phyloP scores from a whole-genome alignment of 768 basidiomycete genomes.

The Rhizopogon salebrosus region DNA sequence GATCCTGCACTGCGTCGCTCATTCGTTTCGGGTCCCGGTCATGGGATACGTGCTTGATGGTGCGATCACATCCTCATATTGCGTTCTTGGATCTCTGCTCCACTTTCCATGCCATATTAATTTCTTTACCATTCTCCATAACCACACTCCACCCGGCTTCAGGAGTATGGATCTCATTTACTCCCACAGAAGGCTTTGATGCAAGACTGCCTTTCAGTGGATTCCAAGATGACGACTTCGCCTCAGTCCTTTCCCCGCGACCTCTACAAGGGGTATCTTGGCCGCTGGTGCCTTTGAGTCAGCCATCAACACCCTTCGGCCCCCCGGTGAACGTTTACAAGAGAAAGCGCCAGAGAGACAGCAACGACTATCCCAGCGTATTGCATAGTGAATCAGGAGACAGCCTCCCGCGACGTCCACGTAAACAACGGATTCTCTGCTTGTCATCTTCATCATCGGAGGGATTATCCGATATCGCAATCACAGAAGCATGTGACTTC shows the following conservation, averaged over 20 bases:
- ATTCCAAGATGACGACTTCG: background rate
- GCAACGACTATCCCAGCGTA: conserved; percentile 22
- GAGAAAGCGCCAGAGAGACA: conserved; percentile 23
- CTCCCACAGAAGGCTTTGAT: background rate
- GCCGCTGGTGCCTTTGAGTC: background rate
- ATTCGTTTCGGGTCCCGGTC: conserved; percentile 21
- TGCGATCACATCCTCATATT: conserved; percentile 7
- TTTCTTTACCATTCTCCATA: background rate
- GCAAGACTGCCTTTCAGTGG: background rate
- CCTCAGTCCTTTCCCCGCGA: too few species aligned
- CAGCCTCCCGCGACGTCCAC: conserved; percentile 25
- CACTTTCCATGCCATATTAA: background rate
- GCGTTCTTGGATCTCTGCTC: background rate
- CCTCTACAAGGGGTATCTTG: background rate
- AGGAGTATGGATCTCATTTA: background rate
- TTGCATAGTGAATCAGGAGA: conserved; percentile 16
- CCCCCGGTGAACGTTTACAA: conserved; percentile 19
- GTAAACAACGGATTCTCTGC: conserved; percentile 22
- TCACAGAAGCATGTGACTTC: background rate
- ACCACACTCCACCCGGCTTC: background rate
- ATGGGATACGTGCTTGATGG: conserved; percentile 25
- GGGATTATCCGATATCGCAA: background rate
- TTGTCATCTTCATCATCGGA: conserved; percentile 12
- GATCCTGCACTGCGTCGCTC: conserved; percentile 24
- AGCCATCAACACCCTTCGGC: background rate